Conservation (phyloP, 805 yeast genomes). For the Suhomyces pyralidae region DNA sequence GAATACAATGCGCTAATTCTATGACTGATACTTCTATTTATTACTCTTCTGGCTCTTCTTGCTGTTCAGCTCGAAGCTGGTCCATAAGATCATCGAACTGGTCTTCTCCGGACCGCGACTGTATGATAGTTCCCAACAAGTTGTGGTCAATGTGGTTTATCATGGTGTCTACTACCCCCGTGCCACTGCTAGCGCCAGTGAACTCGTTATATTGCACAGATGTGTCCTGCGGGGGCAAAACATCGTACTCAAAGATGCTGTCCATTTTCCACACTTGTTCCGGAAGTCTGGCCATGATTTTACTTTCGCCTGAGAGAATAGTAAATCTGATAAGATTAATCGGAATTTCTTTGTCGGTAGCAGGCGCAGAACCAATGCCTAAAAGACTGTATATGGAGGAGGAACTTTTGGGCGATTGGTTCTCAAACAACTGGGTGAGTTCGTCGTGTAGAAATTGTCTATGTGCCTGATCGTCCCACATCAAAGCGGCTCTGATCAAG, state of each 20-base stretch:
- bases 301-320: conserved; percentile 66
- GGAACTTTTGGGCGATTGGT: conserved; percentile 1
- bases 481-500: conserved; percentile 48
- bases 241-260: conserved; percentile 67
- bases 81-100: conserved; percentile 17
- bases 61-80: conserved; percentile 17
- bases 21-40: too few relatives aligned
- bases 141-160: conserved; percentile 47
- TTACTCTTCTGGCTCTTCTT: background rate
- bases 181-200: conserved; percentile 19
- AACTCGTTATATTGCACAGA: conserved; percentile 37
- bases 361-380: conserved; percentile 6
- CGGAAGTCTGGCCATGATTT: conserved; percentile 70
- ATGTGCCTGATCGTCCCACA: conserved; percentile 53
- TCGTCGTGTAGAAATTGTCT: conserved; percentile 48
- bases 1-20: too few relatives aligned
- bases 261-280: conserved; percentile 55
- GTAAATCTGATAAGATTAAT: conserved; percentile 63
- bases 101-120: conserved; percentile 19
- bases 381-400: conserved; percentile 2
- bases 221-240: conserved; percentile 56
- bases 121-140: conserved; percentile 42
- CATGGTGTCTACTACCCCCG: conserved; percentile 1
- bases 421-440: conserved; percentile 19
- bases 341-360: conserved; percentile 42